Conservation (phyloP, 2,329 filamentous ascomycete genomes). For the Sporothrix pseudoabietina region DNA sequence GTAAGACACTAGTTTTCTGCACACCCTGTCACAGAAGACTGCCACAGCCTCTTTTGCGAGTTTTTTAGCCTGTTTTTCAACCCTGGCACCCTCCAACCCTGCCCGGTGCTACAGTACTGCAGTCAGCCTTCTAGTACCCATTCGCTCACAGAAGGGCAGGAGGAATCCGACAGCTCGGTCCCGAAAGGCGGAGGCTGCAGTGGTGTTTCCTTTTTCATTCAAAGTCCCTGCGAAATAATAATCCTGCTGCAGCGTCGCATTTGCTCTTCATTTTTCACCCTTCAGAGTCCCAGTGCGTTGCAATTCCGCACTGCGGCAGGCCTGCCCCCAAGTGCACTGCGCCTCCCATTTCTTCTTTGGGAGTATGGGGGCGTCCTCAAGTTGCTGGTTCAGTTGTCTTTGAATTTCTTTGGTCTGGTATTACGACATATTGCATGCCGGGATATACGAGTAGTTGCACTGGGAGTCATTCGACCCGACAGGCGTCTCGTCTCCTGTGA, state of each 20-base stretch:
- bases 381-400: neutral
- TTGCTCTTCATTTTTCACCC: neutral
- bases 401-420: neutral
- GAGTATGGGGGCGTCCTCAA: neutral
- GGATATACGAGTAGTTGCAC: conserved; percentile 11
- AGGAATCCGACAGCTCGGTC: conserved; percentile 28
- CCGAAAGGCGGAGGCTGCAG: conserved; percentile 19
- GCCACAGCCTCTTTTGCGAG: neutral
- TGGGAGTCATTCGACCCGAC: neutral
- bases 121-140: neutral
- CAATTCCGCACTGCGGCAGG: conserved; percentile 6
- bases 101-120: neutral
- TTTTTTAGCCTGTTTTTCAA: neutral
- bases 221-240: neutral
- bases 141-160: neutral
- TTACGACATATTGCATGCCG: neutral
- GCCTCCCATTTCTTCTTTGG: neutral
- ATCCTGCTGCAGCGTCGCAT: neutral
- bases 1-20: neutral
- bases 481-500: neutral
- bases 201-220: neutral
- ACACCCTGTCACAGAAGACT: neutral
- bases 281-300: neutral
- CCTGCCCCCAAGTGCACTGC: neutral
- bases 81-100: neutral